Conservation (phyloP, 495 filamentous ascomycete species). For the Penicillium atrosanguineum region DNA sequence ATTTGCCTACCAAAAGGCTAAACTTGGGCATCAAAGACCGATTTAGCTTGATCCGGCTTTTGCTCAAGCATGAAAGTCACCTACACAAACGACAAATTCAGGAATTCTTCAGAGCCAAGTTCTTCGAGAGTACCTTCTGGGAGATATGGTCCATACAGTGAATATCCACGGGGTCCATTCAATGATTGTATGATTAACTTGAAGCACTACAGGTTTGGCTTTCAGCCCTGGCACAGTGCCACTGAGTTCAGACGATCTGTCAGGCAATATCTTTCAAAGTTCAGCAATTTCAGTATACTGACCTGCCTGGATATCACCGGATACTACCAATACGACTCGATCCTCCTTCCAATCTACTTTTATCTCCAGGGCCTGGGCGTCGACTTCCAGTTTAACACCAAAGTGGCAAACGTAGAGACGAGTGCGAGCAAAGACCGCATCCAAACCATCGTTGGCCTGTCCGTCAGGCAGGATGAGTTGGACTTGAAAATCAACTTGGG, state of each 20-base stretch:
- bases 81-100: conserved; percentile 6
- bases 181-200: background rate
- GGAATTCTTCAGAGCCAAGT: conserved; percentile 4
- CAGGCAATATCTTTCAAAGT: conserved; percentile 23
- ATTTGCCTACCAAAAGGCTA: conserved; percentile 2
- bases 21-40: conserved; percentile 2
- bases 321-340: conserved; percentile 41
- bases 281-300: conserved; percentile 25
- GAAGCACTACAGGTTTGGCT: conserved; percentile 19
- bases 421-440: conserved; percentile 5
- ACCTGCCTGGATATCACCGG: conserved; percentile 28
- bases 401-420: conserved; percentile 27
- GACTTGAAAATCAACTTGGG: conserved; percentile 15
- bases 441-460: background rate
- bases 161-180: background rate
- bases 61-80: conserved; percentile 9
- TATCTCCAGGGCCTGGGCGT: conserved; percentile 40
- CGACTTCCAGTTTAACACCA: conserved; percentile 41
- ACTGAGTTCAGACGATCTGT: conserved; percentile 33
- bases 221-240: conserved; percentile 39
- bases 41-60: background rate
- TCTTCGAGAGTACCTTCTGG: conserved; percentile 17
- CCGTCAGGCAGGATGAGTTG: conserved; percentile 4
- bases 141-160: conserved; percentile 14
- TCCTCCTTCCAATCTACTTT: conserved; percentile 35